phyloP scores from a whole-genome alignment of 805 yeast genomes.

The Pichia heedii region DNA sequence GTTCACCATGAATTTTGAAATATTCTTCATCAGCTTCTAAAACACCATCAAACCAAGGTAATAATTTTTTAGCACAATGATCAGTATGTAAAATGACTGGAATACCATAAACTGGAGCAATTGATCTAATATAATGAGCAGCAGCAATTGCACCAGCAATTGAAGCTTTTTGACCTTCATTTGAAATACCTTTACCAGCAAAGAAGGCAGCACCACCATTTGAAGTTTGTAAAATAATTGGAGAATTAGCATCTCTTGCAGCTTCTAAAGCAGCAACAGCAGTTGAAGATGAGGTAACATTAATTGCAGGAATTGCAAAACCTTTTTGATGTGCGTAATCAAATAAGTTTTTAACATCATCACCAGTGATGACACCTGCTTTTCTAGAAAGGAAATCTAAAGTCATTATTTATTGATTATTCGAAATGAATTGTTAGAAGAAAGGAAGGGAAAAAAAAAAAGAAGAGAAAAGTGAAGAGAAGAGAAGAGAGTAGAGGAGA shows the following conservation, averaged over 20 bases:
- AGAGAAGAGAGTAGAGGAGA: too few relatives aligned
- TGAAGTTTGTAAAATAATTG: slow-evolving; percentile 93
- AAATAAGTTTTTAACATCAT: slow-evolving; percentile 81
- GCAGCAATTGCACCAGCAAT: slow-evolving; percentile 94
- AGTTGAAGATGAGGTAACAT: slow-evolving; percentile 96
- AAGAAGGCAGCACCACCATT: slow-evolving; percentile 99
- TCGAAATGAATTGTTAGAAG: background rate
- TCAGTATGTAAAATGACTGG: slow-evolving; percentile 97
- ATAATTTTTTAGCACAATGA: slow-evolving; percentile 96
- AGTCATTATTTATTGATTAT: slow-evolving; percentile 15
- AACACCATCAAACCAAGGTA: slow-evolving; percentile 99
- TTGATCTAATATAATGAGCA: slow-evolving; percentile 92
- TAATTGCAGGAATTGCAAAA: slow-evolving; percentile 97
- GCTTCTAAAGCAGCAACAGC: slow-evolving; percentile 96
- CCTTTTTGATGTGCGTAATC: slow-evolving; percentile 88
- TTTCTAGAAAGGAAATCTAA: slow-evolving; percentile 76
- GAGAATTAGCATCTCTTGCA: slow-evolving; percentile 88
- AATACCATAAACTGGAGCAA: slow-evolving; percentile 93
- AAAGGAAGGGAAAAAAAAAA: background rate
- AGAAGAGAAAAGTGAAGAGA: background rate
- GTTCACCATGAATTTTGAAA: slow-evolving; percentile 80
- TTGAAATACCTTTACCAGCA: slow-evolving; percentile 98
- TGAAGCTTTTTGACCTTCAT: slow-evolving; percentile 89
- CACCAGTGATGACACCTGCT: slow-evolving; percentile 98
- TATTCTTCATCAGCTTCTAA: slow-evolving; percentile 92